A percentile compares a stretch with the other conserved stretches of the same genome.
These are phyloP conservation scores for Xylaria sp. DNA, from an alignment of 2,329 filamentous ascomycete species.

Conservation along the genomic window DNA sequence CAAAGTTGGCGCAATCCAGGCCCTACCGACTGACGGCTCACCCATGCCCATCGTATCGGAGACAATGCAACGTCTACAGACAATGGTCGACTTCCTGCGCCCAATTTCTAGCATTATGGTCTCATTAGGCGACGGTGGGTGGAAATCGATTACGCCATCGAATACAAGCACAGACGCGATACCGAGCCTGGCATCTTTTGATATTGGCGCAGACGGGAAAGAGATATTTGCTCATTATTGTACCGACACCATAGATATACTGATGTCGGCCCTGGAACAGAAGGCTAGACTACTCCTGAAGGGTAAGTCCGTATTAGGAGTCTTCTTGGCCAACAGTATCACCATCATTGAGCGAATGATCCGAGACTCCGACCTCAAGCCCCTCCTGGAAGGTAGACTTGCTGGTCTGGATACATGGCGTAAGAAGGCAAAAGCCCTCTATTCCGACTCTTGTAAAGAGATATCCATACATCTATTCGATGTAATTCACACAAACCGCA, in stretches of 20 bases:
- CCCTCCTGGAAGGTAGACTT: slow-evolving; percentile 74
- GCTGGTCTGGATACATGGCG: slow-evolving; percentile 81
- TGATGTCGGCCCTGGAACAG: slow-evolving; percentile 78
- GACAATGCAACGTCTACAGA: slow-evolving; percentile 85
- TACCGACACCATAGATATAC: slow-evolving; percentile 83
- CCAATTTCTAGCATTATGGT: slow-evolving; percentile 91
- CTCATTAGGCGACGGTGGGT: slow-evolving; percentile 91
- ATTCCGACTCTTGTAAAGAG: slow-evolving; percentile 89
- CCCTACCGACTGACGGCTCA: slow-evolving; percentile 80
- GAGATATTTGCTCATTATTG: slow-evolving; percentile 92
- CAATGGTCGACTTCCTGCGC: slow-evolving; percentile 85
- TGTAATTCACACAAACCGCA: slow-evolving; percentile 87
- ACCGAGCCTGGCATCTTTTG: slow-evolving; percentile 80
- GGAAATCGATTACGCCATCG: slow-evolving; percentile 68
- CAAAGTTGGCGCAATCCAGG: slow-evolving; percentile 71
- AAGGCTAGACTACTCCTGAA: slow-evolving; percentile 79
- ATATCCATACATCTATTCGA: slow-evolving; percentile 86
- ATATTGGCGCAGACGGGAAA: slow-evolving; percentile 87
- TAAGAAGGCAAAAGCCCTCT: slow-evolving; percentile 84
- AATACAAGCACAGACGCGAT: slow-evolving; percentile 69
- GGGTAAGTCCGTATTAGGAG: slow-evolving; percentile 80
- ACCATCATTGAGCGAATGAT: slow-evolving; percentile 87
- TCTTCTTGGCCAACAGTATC: slow-evolving; percentile 91
- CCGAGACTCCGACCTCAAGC: slow-evolving; percentile 78
- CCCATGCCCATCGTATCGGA: slow-evolving; percentile 82